A percentile compares a stretch with the other conserved stretches of the same genome.
Evolutionary conservation across 257 asterid genomes (phyloP).

Genomic region (Ocimum tenuiflorum): DNA sequence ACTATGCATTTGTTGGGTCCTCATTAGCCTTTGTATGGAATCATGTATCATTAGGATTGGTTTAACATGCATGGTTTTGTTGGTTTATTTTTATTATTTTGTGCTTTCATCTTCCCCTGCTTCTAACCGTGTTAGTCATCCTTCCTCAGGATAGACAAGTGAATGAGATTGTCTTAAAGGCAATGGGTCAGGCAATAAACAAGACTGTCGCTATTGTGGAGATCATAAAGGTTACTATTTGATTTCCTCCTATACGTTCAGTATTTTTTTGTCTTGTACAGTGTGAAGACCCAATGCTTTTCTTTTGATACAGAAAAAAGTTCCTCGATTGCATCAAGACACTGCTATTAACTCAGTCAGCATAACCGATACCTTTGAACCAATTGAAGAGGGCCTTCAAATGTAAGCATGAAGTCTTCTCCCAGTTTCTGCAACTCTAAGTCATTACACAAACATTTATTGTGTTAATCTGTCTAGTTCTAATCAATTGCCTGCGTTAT

Average conservation of each 20-base stretch:
- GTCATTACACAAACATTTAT: neutral
- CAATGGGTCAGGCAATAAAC: conserved; percentile 96
- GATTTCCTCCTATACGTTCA: neutral
- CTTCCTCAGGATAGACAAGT: conserved; percentile 58
- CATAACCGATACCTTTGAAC: conserved; percentile 88
- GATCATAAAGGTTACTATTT: conserved; percentile 54
- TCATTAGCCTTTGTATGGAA: neutral
- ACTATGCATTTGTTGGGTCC: too few species aligned
- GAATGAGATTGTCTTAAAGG: conserved; percentile 82
- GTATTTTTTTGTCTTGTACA: neutral
- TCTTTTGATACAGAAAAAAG: conserved; percentile 53
- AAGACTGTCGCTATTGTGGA: conserved; percentile 82
- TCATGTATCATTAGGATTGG: neutral
- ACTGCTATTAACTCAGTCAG: conserved; percentile 82
- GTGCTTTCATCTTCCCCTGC: neutral
- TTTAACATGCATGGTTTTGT: neutral
- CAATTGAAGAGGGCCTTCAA: conserved; percentile 97
- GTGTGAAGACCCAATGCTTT: conserved; percentile 8
- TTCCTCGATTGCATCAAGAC: conserved; percentile 78
- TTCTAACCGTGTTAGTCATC: neutral
- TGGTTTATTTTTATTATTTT: neutral
- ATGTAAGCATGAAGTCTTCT: conserved; percentile 41
- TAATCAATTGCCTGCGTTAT: neutral
- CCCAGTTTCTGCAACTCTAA: neutral
- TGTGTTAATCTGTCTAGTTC: neutral